A percentile compares a stretch with the other conserved stretches of the same genome.
Evolutionary conservation across 2,329 filamentous ascomycete genomes (phyloP).

Genomic region (Cladophialophora chaetospira): DNA sequence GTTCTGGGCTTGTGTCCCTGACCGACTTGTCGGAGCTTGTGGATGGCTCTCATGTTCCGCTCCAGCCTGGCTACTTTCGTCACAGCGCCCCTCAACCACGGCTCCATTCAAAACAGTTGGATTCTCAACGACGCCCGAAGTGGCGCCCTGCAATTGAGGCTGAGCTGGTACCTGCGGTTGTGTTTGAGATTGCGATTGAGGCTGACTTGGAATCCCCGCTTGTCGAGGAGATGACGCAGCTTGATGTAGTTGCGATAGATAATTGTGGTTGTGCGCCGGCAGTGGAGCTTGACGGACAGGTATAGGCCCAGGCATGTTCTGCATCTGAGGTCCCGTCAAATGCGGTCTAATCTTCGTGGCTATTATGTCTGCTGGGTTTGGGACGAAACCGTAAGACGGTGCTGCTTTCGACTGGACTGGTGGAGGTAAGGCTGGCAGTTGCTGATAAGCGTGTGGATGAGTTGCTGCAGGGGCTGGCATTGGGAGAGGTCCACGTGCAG

Average conservation of each 20-base stretch:
- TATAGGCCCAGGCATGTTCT: not conserved
- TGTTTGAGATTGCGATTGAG: not conserved
- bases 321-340: not conserved
- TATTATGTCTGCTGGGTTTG: conserved; percentile 6
- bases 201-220: not conserved
- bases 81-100: too few species aligned
- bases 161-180: not conserved
- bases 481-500: not conserved
- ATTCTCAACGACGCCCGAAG: too few species aligned
- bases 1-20: too few species aligned
- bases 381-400: conserved; percentile 21
- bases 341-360: not conserved
- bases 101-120: too few species aligned
- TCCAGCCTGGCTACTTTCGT: not conserved
- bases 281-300: not conserved
- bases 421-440: not conserved
- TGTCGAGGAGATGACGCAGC: not conserved
- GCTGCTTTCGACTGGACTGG: not conserved
- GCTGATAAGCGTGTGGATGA: not conserved
- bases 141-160: not conserved
- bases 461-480: not conserved
- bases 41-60: too few species aligned
- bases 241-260: not conserved
- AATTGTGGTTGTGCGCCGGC: not conserved
- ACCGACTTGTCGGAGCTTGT: too few species aligned